phyloP scores from a whole-genome alignment of 2,329 filamentous ascomycete species.

The Cladophialophora carrionii region DNA sequence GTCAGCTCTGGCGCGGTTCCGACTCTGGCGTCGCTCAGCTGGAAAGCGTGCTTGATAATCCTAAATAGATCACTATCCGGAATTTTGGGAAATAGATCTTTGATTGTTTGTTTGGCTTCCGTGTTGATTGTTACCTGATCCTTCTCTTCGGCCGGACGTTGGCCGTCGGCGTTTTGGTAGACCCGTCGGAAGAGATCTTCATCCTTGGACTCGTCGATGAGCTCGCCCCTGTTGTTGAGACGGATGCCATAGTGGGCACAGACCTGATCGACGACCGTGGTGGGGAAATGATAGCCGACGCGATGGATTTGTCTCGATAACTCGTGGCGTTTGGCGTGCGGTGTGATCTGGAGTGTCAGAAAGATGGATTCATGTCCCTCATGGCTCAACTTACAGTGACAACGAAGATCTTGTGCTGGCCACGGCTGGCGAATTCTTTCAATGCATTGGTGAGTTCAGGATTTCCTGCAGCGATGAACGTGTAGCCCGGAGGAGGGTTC shows the following conservation, averaged over 20 bases:
- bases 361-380: neutral
- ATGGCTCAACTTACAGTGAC: conserved; percentile 59
- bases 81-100: conserved; percentile 66
- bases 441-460: conserved; percentile 62
- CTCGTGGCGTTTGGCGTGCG: conserved; percentile 54
- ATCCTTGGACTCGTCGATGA: conserved; percentile 42
- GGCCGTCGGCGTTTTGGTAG: conserved; percentile 32
- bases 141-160: conserved; percentile 32
- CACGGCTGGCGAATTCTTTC: conserved; percentile 62
- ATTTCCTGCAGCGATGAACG: conserved; percentile 63
- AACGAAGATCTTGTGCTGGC: conserved; percentile 58
- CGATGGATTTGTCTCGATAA: conserved; percentile 64
- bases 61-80: conserved; percentile 60
- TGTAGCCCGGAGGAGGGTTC: conserved; percentile 62
- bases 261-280: conserved; percentile 61
- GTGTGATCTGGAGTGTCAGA: conserved; percentile 50
- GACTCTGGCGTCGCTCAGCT: conserved; percentile 61
- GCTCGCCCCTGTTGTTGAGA: conserved; percentile 53
- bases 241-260: conserved; percentile 55
- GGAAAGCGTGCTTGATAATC: conserved; percentile 64
- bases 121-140: conserved; percentile 55
- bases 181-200: conserved; percentile 35
- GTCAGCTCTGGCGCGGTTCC: conserved; percentile 60
- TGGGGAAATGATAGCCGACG: conserved; percentile 66
- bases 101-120: conserved; percentile 62